Evolutionary conservation across 768 basidiomycete genomes (phyloP), one percentile per base, ranked within the genome.

Genomic region (Gloeopeniophorella convolvens): DNA sequence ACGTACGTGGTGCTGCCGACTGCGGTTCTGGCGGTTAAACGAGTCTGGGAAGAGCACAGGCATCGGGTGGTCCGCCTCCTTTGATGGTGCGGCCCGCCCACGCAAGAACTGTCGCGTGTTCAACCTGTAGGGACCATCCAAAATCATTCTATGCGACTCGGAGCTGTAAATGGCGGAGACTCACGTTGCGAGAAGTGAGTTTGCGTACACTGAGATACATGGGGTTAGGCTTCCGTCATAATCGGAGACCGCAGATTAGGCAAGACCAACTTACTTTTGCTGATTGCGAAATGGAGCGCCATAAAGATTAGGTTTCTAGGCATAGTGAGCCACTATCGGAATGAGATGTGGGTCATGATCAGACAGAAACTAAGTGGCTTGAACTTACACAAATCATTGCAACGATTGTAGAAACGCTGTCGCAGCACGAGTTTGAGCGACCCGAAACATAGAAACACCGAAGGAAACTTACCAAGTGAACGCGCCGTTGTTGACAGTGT

Each of bases 401-500:
- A 9, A 42, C 31, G 30, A 58, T 52, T 4, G 57, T 58, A 11
- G 55, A 41, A 18, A 58, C n/a, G 21, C 57, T 58, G 34, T 2
- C 5, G 31, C 26, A 7, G 37, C 11, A 23, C 12, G 2, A 32
- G 10, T 3, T 15, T 47, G 37, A 40, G 45, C 24, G 4, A 20
- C 45, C 6, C 12, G 11, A 18, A 3, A 18, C 9, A 32, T 4
- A 24, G 15, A 16, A 28, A 12, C 10, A 8, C 3, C 11, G 27
- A 43, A 13, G 27, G 24, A 36, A 31, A 40, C 48, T 45, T 8
- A 58, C 58, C 56, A 52, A 23, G 58, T 59, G 26, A 59, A 39
- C 1, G 56, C 49, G n/a, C 58, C 58, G 24, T 59, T 59, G 21
- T 58, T 59, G 43, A 59, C 27, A 7, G 58, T 59, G 33, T 59